Evolutionary conservation across 2,329 filamentous ascomycete genomes (phyloP).

Genomic region (Cladophialophora bantiana): DNA sequence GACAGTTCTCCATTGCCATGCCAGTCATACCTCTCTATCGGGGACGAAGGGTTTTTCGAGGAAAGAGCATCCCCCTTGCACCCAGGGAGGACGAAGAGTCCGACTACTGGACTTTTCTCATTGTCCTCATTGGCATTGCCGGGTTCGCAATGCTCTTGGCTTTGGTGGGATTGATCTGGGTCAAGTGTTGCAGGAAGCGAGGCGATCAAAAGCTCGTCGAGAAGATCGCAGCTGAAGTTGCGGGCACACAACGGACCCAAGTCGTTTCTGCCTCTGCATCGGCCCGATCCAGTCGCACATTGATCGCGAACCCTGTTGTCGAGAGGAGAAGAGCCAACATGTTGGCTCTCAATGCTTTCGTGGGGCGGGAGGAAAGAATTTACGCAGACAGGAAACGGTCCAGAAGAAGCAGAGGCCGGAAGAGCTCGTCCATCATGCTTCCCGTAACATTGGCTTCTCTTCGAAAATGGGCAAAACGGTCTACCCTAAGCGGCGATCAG

Average conservation of each 20-base stretch:
- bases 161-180: conserved; percentile 16
- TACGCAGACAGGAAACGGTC: conserved; percentile 7
- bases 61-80: conserved; percentile 1
- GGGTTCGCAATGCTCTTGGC: conserved; percentile 13
- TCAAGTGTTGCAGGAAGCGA: conserved; percentile 9
- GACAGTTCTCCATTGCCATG: conserved; percentile 3
- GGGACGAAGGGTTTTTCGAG: not conserved
- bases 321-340: conserved; percentile 13
- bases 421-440: conserved; percentile 16
- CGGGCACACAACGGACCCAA: not conserved
- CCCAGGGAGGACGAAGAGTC: not conserved
- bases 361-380: conserved; percentile 6
- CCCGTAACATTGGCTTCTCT: conserved; percentile 13
- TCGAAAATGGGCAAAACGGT: conserved; percentile 12
- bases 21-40: conserved; percentile 2
- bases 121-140: conserved; percentile 17
- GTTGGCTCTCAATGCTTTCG: conserved; percentile 9
- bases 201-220: conserved; percentile 13
- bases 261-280: conserved; percentile 1
- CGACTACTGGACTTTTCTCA: conserved; percentile 17
- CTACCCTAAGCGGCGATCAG: conserved; percentile 9
- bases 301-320: conserved; percentile 13
- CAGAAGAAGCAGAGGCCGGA: conserved; percentile 7
- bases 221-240: conserved; percentile 9
- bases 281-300: conserved; percentile 2